Conservation (phyloP, 352 stramenopile species). For the Phytophthora capsici region DNA sequence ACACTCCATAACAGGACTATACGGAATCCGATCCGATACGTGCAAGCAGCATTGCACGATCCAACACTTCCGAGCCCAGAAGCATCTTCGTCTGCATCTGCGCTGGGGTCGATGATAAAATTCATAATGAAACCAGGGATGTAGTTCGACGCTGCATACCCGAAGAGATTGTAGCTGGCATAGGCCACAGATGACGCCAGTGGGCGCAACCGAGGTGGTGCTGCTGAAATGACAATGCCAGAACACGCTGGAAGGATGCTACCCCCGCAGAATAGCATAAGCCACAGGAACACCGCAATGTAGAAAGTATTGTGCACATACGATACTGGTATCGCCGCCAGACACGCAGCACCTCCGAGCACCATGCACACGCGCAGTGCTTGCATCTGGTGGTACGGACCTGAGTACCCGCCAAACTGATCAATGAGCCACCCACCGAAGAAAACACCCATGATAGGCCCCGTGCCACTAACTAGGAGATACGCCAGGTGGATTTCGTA, state of each 20-base stretch:
- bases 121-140: slow-evolving; percentile 85
- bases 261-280: slow-evolving; percentile 87
- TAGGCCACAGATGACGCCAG: slow-evolving; percentile 84
- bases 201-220: slow-evolving; percentile 64
- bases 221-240: slow-evolving; percentile 84
- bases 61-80: slow-evolving; percentile 19
- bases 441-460: slow-evolving; percentile 85
- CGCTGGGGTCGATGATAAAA: slow-evolving; percentile 64
- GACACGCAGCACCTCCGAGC: slow-evolving; percentile 53
- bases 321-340: slow-evolving; percentile 67
- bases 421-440: slow-evolving; percentile 88
- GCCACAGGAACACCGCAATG: slow-evolving; percentile 80
- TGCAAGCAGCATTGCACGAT: slow-evolving; percentile 74
- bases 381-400: slow-evolving; percentile 67
- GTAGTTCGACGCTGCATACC: slow-evolving; percentile 87
- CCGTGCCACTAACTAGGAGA: slow-evolving; percentile 76
- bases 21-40: slow-evolving; percentile 82
- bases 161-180: slow-evolving; percentile 87
- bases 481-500: slow-evolving; percentile 83
- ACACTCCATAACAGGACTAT: slow-evolving; percentile 81
- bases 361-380: slow-evolving; percentile 79
- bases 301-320: slow-evolving; percentile 67
- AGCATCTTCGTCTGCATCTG: slow-evolving; percentile 31
- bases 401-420: slow-evolving; percentile 76
- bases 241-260: slow-evolving; percentile 78